A percentile compares a stretch with the other conserved stretches of the same genome.
Evolutionary conservation across 306 rosid genomes (phyloP).

Genomic region (Dryas octopetala): DNA sequence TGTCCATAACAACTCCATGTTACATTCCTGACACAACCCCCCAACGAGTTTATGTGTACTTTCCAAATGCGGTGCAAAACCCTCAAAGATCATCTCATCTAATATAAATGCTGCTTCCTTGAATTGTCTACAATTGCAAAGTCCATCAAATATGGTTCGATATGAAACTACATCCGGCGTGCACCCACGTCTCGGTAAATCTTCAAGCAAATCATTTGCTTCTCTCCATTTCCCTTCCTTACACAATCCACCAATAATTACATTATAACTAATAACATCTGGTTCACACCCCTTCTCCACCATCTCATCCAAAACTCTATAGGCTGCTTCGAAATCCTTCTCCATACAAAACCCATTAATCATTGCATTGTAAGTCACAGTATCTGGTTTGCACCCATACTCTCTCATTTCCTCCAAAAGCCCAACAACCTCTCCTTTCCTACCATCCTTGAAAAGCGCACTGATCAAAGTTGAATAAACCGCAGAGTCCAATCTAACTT

Average conservation of each 20-base stretch:
- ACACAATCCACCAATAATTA: constrained; percentile 53
- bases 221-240: constrained; percentile 63
- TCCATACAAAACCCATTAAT: constrained; percentile 63
- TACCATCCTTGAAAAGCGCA: constrained; percentile 54
- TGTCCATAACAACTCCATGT: constrained; percentile 41
- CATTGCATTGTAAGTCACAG: constrained; percentile 70
- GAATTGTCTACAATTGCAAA: constrained; percentile 45
- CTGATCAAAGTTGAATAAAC: constrained; percentile 55
- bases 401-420: constrained; percentile 62
- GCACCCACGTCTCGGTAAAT: constrained; percentile 59
- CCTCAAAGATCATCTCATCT: constrained; percentile 78
- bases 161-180: constrained; percentile 55
- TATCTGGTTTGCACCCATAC: constrained; percentile 45
- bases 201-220: constrained; percentile 67
- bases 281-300: constrained; percentile 48
- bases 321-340: constrained; percentile 50
- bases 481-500: constrained; percentile 38
- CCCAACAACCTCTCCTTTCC: constrained; percentile 46
- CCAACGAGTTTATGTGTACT: constrained; percentile 41
- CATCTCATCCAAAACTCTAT: constrained; percentile 59
- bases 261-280: constrained; percentile 61
- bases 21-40: constrained; percentile 41
- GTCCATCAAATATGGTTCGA: constrained; percentile 61
- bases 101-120: constrained; percentile 56
- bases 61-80: constrained; percentile 38